These are phyloP conservation scores for Butyriboletus loyo DNA, from an alignment of 768 basidiomycete genomes.

Conservation along the genomic window DNA sequence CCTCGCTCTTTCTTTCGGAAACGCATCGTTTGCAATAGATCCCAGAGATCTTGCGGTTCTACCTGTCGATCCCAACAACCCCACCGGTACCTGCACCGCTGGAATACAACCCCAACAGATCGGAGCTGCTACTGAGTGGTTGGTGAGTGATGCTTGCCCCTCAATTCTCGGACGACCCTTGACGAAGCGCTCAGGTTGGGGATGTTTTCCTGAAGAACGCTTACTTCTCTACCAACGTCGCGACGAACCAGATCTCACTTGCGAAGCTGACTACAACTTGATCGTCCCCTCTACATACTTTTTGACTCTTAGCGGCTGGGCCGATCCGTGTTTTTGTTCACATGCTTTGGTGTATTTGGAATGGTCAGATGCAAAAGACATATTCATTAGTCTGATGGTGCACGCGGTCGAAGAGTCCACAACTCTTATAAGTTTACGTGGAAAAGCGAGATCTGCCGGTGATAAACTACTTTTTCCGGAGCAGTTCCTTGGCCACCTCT, in stretches of 20 bases:
- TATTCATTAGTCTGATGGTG: neutral
- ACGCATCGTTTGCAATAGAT: conserved; percentile 57
- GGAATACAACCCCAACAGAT: conserved; percentile 65
- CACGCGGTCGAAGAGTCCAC: neutral
- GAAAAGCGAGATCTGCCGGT: neutral
- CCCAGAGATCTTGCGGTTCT: conserved; percentile 62
- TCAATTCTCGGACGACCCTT: neutral
- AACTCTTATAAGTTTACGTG: neutral
- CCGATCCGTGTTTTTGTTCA: conserved; percentile 2
- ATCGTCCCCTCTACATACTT: neutral
- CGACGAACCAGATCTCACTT: conserved; percentile 55
- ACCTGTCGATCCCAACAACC: conserved; percentile 48
- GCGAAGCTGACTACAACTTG: conserved; percentile 46
- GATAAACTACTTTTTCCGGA: conserved; percentile 47
- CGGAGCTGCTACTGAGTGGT: conserved; percentile 60
- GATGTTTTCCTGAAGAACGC: conserved; percentile 79
- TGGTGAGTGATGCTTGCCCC: conserved; percentile 44
- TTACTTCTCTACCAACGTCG: conserved; percentile 64
- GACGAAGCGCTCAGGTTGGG: conserved; percentile 40
- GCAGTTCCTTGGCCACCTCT: conserved; percentile 65
- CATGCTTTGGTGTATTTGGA: neutral
- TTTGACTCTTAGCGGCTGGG: conserved; percentile 3
- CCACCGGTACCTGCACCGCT: conserved; percentile 62
- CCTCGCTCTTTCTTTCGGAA: conserved; percentile 59
- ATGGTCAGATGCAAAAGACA: conserved; percentile 1